phyloP scores from a whole-genome alignment of 345 rosid species.

The Acer yangbiense region DNA sequence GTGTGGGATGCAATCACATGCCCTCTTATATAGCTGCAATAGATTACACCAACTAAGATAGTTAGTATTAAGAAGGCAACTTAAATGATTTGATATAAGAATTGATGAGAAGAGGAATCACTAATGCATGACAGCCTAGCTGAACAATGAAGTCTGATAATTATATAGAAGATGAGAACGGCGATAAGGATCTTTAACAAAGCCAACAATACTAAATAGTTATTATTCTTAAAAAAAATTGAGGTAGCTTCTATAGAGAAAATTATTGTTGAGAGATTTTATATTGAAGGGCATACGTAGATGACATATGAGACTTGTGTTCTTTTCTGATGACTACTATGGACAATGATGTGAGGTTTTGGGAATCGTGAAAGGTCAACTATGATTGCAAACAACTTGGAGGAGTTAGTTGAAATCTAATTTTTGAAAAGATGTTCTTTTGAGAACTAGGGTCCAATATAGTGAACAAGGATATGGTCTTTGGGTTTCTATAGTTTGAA shows the following conservation, averaged over 20 bases:
- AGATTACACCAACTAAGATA: neutral
- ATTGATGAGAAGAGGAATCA: neutral
- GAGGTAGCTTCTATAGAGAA: neutral
- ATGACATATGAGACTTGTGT: too few species aligned
- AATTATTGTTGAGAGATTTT: too few species aligned
- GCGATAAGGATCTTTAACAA: neutral
- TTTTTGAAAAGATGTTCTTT: neutral
- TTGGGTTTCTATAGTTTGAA: neutral
- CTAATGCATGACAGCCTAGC: neutral
- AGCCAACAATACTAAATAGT: neutral
- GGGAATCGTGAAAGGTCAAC: neutral
- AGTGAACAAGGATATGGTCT: neutral
- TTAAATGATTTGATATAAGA: neutral
- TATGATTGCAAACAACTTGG: neutral
- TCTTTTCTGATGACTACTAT: neutral
- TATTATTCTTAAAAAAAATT: neutral
- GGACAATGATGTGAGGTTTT: neutral
- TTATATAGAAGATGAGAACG: neutral
- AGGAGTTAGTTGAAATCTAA: neutral
- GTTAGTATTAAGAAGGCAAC: neutral
- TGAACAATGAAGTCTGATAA: neutral
- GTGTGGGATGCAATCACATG: neutral
- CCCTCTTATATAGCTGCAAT: neutral
- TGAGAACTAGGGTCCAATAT: neutral
- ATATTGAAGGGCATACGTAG: neutral